Conservation (phyloP, 2,329 filamentous ascomycete species). For the Aspergillaceae sp. region DNA sequence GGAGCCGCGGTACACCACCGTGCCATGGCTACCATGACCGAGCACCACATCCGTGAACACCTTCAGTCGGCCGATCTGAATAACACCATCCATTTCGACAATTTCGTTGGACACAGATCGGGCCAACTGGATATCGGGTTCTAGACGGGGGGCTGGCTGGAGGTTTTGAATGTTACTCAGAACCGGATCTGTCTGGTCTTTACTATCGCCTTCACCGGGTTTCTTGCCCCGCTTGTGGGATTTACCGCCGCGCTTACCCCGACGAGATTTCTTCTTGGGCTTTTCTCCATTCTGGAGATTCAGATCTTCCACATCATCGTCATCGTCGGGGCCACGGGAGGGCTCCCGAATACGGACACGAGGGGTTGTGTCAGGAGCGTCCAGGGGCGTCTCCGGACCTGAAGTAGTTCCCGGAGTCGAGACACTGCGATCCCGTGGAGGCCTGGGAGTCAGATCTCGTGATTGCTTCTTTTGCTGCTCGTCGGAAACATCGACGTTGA, state of each 20-base stretch:
- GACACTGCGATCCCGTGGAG: conserved; percentile 14
- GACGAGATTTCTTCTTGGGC: conserved; percentile 61
- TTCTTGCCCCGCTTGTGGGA: conserved; percentile 51
- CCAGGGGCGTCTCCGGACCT: conserved; percentile 11
- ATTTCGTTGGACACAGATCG: conserved; percentile 47
- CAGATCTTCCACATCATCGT: conserved; percentile 25
- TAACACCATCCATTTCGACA: conserved; percentile 51
- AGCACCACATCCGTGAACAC: conserved; percentile 54
- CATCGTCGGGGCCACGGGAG: conserved; percentile 23
- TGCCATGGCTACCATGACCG: conserved; percentile 86
- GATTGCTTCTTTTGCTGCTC: conserved; percentile 10
- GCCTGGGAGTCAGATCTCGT: conserved; percentile 22
- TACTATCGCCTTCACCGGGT: conserved; percentile 44
- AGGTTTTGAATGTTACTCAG: conserved; percentile 47
- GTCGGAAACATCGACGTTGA: conserved; percentile 21
- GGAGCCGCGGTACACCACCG: conserved; percentile 85
- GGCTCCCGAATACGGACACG: conserved; percentile 35
- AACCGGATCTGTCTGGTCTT: conserved; percentile 52
- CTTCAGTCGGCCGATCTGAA: conserved; percentile 53
- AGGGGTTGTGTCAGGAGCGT: conserved; percentile 19
- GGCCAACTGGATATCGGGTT: conserved; percentile 53
- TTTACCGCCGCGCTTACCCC: conserved; percentile 64
- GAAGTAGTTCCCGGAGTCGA: conserved; percentile 11
- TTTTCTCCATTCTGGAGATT: conserved; percentile 26
- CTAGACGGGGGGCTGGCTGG: conserved; percentile 40